Evolutionary conservation across 768 basidiomycete genomes (phyloP).

Genomic region (Macrolepiota albuminosa): DNA sequence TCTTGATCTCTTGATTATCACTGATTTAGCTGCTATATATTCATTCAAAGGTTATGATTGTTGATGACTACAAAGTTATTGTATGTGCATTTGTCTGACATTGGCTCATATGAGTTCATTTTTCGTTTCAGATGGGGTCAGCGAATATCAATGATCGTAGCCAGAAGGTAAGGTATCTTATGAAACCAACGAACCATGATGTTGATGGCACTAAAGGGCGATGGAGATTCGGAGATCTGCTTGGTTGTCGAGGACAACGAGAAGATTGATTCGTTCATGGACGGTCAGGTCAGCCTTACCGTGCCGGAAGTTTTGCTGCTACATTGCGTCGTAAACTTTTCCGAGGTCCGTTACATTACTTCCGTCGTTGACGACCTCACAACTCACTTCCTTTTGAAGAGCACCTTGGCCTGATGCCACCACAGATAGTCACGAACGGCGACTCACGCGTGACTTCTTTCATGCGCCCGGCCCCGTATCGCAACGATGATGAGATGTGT

Average conservation of each 20-base stretch:
- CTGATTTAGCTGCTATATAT: constrained; percentile 61
- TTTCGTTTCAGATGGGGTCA: constrained; percentile 67
- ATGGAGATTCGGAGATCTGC: constrained; percentile 94
- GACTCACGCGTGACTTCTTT: constrained; percentile 42
- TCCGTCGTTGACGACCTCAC: neutral
- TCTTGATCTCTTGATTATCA: neutral
- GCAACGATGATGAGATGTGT: constrained; percentile 64
- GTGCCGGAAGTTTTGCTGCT: constrained; percentile 77
- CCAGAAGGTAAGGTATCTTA: constrained; percentile 47
- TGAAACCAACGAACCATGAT: neutral
- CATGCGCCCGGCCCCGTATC: constrained; percentile 77
- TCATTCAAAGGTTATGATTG: constrained; percentile 90
- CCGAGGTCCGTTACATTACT: constrained; percentile 44
- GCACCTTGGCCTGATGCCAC: constrained; percentile 80
- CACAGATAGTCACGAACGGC: constrained; percentile 48
- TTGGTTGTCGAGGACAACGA: constrained; percentile 89
- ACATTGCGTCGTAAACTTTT: constrained; percentile 79
- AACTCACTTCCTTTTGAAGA: constrained; percentile 37
- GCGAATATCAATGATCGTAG: constrained; percentile 91
- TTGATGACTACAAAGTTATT: constrained; percentile 87
- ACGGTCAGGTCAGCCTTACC: constrained; percentile 68
- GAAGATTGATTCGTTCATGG: constrained; percentile 69
- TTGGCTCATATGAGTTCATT: neutral
- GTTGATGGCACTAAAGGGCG: constrained; percentile 46
- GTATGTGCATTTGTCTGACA: constrained; percentile 37